Base-by-base conservation (phyloP, 768 basidiomycete genomes). In the Trametes villosa region DNA sequence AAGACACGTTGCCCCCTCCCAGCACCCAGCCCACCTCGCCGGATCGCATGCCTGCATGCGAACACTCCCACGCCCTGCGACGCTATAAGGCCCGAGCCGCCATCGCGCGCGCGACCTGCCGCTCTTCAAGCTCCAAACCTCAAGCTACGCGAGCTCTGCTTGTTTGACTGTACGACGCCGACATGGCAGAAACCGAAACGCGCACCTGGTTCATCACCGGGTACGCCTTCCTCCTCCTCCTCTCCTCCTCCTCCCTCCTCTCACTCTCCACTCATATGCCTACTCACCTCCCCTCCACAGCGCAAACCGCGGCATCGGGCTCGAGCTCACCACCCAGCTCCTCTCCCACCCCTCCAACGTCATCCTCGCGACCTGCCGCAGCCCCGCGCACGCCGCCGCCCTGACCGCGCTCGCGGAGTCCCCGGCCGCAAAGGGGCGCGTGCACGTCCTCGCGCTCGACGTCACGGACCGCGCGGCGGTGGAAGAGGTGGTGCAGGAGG, bases 361-460 rank as follows among this genome's bases (percentile, higher is more conserved):
- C 29, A 62, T 75, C 36, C 70, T 75, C 47, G 74, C 74, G 0
- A 59, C 73, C 2, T 74, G 71, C 52, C 66, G 73, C 2, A 70
- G 59, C 27, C 71, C 73, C 5, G 55, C 60, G 24, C 47, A 46
- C 1, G 72, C 74, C 3, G 48, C 48, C 3, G 66, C 50, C 0
- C 62, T 73, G 24, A 33, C 69, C 13, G 65, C 62, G 4, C 64
- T 74, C 20, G 49, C 58, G 18, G 33, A 45, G 11, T 54, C 53
- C 11, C 66, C 71, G 30, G 56, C 65, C n/a, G n/a, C n/a, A n/a
- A n/a, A n/a, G 42, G 76, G 73, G 11, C 66, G 44, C 3, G 62
- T 78, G 7, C 71, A 78, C 51, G 59, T 79, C 45, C 58, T 78
- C 17, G 36, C 65, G 26, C 67, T 78, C 20, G 75, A 78, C 44